phyloP scores from a whole-genome alignment of 1,284 basidiomycete species.

The Ceratobasidium sp. region DNA sequence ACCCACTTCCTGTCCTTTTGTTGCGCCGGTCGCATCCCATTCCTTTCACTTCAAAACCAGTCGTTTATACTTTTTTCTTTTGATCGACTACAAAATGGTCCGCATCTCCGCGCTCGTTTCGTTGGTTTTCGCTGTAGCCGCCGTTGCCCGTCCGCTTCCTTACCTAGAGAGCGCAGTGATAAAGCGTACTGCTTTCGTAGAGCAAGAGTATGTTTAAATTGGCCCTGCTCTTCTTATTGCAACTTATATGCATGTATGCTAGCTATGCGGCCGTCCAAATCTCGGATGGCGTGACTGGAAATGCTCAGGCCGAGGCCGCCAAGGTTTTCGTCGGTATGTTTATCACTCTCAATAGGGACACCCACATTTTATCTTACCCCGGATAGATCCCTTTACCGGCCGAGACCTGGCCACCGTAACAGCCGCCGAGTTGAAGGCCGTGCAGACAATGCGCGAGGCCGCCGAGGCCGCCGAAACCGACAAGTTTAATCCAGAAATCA shows the following conservation, averaged over 20 bases:
- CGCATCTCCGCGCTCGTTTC: constrained; percentile 14
- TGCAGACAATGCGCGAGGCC: constrained; percentile 57
- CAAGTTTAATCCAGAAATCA: constrained; percentile 56
- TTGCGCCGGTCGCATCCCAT: constrained; percentile 25
- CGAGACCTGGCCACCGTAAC: constrained; percentile 52
- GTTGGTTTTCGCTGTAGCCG: constrained; percentile 7
- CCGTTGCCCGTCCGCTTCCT: constrained; percentile 21
- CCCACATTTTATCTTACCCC: neutral
- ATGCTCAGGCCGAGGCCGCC: constrained; percentile 54
- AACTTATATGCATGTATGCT: neutral
- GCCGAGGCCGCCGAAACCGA: constrained; percentile 58
- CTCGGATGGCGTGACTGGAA: constrained; percentile 55
- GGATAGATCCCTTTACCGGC: constrained; percentile 51
- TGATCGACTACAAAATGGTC: constrained; percentile 2
- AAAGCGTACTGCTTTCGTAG: neutral
- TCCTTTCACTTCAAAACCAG: constrained; percentile 10
- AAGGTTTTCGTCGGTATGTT: constrained; percentile 52
- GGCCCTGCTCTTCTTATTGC: neutral
- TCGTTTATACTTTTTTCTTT: neutral
- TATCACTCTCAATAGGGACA: neutral
- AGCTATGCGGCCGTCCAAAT: constrained; percentile 59
- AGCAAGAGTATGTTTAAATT: constrained; percentile 4
- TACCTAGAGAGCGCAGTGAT: neutral
- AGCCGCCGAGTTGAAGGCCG: constrained; percentile 47
- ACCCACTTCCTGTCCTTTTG: constrained; percentile 23